Evolutionary conservation across 164 flowering plant species (phyloP), one percentile per base, ranked within the genome.

Genomic region (Hamamelis virginiana): DNA sequence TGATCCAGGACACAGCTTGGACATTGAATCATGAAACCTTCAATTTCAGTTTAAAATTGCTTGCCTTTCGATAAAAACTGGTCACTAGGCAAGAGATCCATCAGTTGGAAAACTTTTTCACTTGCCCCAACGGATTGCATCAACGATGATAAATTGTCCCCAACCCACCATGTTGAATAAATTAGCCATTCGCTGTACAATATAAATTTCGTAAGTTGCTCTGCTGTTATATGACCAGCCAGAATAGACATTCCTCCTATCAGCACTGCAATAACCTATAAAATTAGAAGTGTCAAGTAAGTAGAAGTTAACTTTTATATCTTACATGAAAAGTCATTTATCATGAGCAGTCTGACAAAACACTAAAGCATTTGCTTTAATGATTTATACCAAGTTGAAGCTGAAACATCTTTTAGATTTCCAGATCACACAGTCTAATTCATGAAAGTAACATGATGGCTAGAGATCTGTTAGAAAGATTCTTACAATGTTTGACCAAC

Each of bases 111-210:
- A 51, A 94, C 98, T 68, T 94, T 91, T 83, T 91, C 98, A 83
- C 98, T 91, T 70, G 98, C 98, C 59, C 98, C 98, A 77, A 94
- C 85, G 52, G 98, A 90, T 71, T 94, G 97, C 97, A 91, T 94
- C 76, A 94, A 76, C 23, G 86, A 78, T 64, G 98, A 87, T 61
- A 89, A 74, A 77, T 87, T 89, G 81, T 94, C 98, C 68, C 97
- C 98, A 43, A 91, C 82, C 94, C 93, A 91, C 97, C 97, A 94
- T 67, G 96, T 91, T 48, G 98, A 84, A 77, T 84, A 91, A 68
- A 94, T 91, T 55, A 94, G 77, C 98, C 98, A 91, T 75, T 94
- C 98, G 69, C 95, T 86, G 69, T 94, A 94, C 68, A 94, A 77
- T 73, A 94, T 80, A 77, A 87, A 94, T 77, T 94, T 94, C 33